These are phyloP conservation scores for Stagonosporopsis rhizophila DNA, from an alignment of 2,329 filamentous ascomycete species.

Conservation along the genomic window DNA sequence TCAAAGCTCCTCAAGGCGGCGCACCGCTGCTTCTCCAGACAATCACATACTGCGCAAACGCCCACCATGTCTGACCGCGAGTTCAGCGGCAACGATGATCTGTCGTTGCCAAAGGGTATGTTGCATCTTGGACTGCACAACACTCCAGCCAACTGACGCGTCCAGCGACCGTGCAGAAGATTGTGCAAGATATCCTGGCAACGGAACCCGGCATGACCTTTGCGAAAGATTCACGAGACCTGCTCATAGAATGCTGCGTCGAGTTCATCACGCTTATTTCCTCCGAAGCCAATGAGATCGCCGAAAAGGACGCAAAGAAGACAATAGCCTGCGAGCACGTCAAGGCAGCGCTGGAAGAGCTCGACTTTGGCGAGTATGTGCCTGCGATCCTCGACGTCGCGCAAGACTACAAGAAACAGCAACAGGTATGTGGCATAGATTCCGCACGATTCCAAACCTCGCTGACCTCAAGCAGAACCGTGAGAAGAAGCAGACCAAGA, in stretches of 20 bases:
- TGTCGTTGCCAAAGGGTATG: constrained; percentile 52
- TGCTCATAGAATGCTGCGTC: constrained; percentile 97
- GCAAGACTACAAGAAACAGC: constrained; percentile 87
- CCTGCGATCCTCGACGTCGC: constrained; percentile 85
- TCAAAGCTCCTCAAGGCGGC: constrained; percentile 11
- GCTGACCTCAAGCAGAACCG: constrained; percentile 68
- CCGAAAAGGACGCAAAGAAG: constrained; percentile 98
- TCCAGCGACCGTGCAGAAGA: constrained; percentile 75
- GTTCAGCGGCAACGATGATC: constrained; percentile 53
- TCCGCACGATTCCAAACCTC: neutral
- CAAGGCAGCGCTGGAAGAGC: constrained; percentile 88
- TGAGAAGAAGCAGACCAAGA: constrained; percentile 97
- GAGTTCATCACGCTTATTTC: constrained; percentile 99
- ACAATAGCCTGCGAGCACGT: constrained; percentile 99
- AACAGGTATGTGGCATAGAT: constrained; percentile 70
- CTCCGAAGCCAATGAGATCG: constrained; percentile 98
- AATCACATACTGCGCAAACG: constrained; percentile 22
- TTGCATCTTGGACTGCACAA: neutral
- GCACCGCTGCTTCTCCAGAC: constrained; percentile 12
- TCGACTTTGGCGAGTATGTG: constrained; percentile 93
- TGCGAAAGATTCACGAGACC: constrained; percentile 91
- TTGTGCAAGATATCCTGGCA: constrained; percentile 91
- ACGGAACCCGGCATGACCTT: constrained; percentile 80
- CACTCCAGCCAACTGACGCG: constrained; percentile 11
- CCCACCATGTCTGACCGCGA: constrained; percentile 52